Evolutionary conservation across 495 filamentous ascomycete species (phyloP).

Genomic region (Talaromyces stipitatus): DNA sequence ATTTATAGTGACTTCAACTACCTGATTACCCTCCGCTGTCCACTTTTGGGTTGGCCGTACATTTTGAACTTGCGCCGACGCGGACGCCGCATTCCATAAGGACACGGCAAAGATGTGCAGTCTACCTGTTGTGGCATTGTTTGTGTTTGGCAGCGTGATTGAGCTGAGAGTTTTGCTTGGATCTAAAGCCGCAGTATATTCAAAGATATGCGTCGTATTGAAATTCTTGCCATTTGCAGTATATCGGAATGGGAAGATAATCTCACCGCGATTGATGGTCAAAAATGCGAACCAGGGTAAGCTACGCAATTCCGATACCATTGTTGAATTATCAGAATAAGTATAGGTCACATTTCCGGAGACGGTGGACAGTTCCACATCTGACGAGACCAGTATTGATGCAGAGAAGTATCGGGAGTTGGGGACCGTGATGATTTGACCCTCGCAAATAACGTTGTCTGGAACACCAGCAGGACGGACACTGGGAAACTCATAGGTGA

Average conservation of each 20-base stretch:
- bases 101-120: conserved; percentile 22
- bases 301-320: neutral
- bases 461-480: neutral
- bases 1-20: conserved; percentile 43
- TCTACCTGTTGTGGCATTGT: neutral
- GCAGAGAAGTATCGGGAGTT: neutral
- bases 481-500: neutral
- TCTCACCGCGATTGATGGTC: neutral
- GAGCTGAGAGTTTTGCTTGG: neutral
- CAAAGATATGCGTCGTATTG: neutral
- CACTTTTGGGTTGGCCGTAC: conserved; percentile 46
- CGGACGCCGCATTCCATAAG: conserved; percentile 1
- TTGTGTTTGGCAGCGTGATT: neutral
- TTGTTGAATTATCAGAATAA: neutral
- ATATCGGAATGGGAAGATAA: neutral
- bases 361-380: neutral
- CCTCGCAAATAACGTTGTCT: neutral
- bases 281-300: neutral
- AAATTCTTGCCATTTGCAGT: neutral
- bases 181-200: neutral
- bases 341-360: neutral
- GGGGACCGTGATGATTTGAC: neutral
- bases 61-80: conserved; percentile 30
- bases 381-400: neutral
- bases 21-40: conserved; percentile 35